Conservation (phyloP, 2,329 filamentous ascomycete genomes). For the Aspergillus floridensis region DNA sequence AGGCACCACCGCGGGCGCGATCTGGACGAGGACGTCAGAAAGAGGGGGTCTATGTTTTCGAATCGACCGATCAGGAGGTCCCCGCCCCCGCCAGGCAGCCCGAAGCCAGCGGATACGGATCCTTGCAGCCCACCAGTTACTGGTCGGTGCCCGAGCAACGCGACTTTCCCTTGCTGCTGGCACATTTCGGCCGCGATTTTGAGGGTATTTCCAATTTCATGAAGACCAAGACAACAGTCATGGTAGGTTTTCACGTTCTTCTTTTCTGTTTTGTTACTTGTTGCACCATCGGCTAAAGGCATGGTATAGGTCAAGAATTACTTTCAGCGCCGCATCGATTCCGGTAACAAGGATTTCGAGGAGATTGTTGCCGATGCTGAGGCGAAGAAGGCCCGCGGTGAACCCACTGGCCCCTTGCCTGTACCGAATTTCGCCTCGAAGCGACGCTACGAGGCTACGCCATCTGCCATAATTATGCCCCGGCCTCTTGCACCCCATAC, state of each 20-base stretch:
- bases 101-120: constrained; percentile 35
- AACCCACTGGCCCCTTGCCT: constrained; percentile 45
- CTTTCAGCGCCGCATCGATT: constrained; percentile 45
- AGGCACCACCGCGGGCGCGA: constrained; percentile 25
- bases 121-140: constrained; percentile 49
- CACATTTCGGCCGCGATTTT: constrained; percentile 50
- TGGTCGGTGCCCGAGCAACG: constrained; percentile 52
- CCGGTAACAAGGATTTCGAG: constrained; percentile 46
- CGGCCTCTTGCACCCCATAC: constrained; percentile 44
- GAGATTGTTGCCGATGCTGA: constrained; percentile 44
- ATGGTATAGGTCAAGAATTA: constrained; percentile 50
- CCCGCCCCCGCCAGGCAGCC: constrained; percentile 20
- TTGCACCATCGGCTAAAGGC: background rate
- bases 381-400: constrained; percentile 44
- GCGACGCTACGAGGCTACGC: constrained; percentile 48
- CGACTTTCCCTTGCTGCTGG: constrained; percentile 47
- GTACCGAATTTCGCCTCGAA: constrained; percentile 45
- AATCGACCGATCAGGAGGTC: constrained; percentile 33
- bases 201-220: constrained; percentile 50
- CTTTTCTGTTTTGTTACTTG: background rate
- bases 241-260: constrained; percentile 38
- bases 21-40: constrained; percentile 31
- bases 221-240: constrained; percentile 53
- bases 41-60: constrained; percentile 37
- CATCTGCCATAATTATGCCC: constrained; percentile 40